These are phyloP conservation scores for Coprinopsis cinerea DNA, from an alignment of 768 basidiomycete species.

Conservation along the genomic window DNA sequence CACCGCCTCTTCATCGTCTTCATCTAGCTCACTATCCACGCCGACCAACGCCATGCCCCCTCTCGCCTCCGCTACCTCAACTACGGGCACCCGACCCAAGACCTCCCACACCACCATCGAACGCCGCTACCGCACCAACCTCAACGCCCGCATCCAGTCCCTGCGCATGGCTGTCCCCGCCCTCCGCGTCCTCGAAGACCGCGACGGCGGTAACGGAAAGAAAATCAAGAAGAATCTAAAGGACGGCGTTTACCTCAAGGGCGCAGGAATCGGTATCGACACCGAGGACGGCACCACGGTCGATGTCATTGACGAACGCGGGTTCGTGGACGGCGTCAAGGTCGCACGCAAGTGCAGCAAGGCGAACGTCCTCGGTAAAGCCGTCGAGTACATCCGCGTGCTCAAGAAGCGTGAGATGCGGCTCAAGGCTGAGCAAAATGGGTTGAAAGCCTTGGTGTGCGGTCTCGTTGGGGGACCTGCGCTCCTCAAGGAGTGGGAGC, in stretches of 20 bases:
- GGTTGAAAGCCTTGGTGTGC: conserved; percentile 59
- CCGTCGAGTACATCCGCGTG: conserved; percentile 87
- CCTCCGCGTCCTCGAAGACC: conserved; percentile 68
- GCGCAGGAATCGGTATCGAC: conserved; percentile 25
- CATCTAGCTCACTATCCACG: conserved; percentile 8
- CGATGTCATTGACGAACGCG: conserved; percentile 73
- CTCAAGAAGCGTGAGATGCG: conserved; percentile 73
- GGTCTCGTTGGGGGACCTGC: conserved; percentile 73
- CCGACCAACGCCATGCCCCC: conserved; percentile 6
- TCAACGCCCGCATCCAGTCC: conserved; percentile 80
- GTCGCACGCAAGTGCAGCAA: conserved; percentile 89
- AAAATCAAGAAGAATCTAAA: conserved; percentile 44
- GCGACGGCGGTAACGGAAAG: conserved; percentile 38
- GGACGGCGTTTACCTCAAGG: conserved; percentile 32
- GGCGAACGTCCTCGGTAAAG: conserved; percentile 85
- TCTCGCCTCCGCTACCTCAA: conserved; percentile 12
- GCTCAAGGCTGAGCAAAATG: conserved; percentile 69
- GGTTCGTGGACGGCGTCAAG: conserved; percentile 89
- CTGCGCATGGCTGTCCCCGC: conserved; percentile 80
- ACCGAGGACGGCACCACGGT: conserved; percentile 30
- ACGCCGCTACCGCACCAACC: conserved; percentile 81
- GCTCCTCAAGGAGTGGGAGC: conserved; percentile 70
- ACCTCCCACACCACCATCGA: conserved; percentile 89
- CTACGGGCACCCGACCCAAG: conserved; percentile 49
- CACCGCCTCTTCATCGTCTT: conserved; percentile 10